Evolutionary conservation across 495 filamentous ascomycete genomes (phyloP).

Genomic region (Tuber melanosporum): DNA sequence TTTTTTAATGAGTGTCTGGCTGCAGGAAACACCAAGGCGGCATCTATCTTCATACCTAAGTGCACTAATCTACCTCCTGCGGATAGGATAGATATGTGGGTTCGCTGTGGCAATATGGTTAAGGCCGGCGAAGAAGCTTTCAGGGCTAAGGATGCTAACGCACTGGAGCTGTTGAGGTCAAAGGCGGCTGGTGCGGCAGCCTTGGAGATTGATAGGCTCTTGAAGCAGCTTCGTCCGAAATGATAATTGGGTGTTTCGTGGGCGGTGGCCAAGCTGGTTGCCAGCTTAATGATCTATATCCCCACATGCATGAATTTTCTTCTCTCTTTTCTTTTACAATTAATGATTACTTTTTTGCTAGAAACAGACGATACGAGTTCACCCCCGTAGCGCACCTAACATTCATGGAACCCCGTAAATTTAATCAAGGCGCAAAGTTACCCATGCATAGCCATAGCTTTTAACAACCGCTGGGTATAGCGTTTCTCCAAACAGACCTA

Average conservation of each 20-base stretch:
- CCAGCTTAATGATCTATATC: not conserved
- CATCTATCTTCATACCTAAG: conserved; percentile 78
- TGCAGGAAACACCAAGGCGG: conserved; percentile 84
- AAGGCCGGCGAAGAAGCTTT: conserved; percentile 91
- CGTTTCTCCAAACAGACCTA: not conserved
- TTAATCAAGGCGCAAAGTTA: not conserved
- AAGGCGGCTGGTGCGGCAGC: conserved; percentile 28
- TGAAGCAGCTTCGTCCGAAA: conserved; percentile 27
- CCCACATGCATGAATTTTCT: not conserved
- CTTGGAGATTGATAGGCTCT: conserved; percentile 38
- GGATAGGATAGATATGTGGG: conserved; percentile 83
- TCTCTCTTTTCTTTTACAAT: not conserved
- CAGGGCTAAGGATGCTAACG: conserved; percentile 67
- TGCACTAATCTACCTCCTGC: conserved; percentile 54
- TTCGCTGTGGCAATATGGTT: conserved; percentile 84
- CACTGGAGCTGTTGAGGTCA: conserved; percentile 39
- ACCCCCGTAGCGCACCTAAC: not conserved
- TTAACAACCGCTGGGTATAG: not conserved
- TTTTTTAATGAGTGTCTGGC: conserved; percentile 85
- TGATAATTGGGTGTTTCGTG: conserved; percentile 11
- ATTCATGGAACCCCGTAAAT: not conserved
- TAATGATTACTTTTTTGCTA: not conserved
- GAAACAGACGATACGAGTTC: not conserved
- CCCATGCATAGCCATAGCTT: not conserved
- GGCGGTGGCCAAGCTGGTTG: not conserved